Conservation (phyloP, 2,329 filamentous ascomycete species). For the Albophoma yamanashiensis region DNA sequence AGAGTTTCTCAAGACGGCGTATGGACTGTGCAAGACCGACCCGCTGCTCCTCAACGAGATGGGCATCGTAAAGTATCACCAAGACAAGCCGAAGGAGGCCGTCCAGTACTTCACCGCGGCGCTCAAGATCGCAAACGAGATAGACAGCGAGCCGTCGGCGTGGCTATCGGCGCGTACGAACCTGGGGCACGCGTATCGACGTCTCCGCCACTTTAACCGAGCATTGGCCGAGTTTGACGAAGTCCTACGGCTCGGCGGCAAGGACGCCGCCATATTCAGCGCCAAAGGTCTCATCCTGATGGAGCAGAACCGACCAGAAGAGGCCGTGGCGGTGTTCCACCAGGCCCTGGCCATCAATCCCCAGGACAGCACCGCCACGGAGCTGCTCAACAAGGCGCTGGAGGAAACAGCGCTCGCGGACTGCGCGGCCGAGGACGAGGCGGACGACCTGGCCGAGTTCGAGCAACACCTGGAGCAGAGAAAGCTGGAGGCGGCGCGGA, state of each 20-base stretch:
- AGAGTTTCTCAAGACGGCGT: conserved; percentile 88
- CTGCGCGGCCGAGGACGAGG: conserved; percentile 33
- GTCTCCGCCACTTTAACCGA: conserved; percentile 55
- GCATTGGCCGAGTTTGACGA: conserved; percentile 78
- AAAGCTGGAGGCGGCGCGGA: conserved; percentile 31
- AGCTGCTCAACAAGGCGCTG: conserved; percentile 63
- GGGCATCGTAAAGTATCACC: conserved; percentile 91
- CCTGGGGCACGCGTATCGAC: conserved; percentile 76
- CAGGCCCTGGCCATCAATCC: conserved; percentile 71
- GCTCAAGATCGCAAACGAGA: conserved; percentile 65
- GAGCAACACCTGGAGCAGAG: conserved; percentile 40
- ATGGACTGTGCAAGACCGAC: conserved; percentile 71
- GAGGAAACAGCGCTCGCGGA: conserved; percentile 44
- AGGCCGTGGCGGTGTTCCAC: conserved; percentile 74
- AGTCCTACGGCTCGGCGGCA: conserved; percentile 71
- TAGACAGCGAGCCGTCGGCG: conserved; percentile 70
- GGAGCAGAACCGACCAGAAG: conserved; percentile 61
- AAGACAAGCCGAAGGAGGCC: conserved; percentile 66
- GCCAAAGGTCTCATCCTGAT: conserved; percentile 78
- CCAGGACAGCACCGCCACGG: conserved; percentile 72
- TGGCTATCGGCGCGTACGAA: conserved; percentile 83
- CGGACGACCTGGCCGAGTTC: conserved; percentile 35
- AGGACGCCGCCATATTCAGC: conserved; percentile 67
- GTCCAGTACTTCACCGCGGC: conserved; percentile 69
- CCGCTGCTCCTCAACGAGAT: conserved; percentile 91